phyloP scores from a whole-genome alignment of 352 stramenopile genomes.

The Phytophthora brassicae region DNA sequence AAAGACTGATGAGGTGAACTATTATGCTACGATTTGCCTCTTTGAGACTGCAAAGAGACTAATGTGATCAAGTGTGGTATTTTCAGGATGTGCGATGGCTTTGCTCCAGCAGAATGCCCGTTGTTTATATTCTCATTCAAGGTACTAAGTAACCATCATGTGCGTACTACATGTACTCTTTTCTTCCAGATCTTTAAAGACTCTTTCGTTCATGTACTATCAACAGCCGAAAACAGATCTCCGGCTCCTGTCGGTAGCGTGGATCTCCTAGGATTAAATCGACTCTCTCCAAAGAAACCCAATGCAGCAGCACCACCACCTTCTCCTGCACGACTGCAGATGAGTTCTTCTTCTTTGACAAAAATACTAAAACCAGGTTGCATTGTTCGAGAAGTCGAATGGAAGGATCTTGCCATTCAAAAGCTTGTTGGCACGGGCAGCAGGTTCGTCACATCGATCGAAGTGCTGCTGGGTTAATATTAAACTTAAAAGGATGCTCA shows the following conservation, averaged over 20 bases:
- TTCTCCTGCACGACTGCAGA: slow-evolving; percentile 9
- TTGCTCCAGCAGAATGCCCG: slow-evolving; percentile 17
- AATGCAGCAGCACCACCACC: background rate
- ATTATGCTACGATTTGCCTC: background rate
- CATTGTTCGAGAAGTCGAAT: slow-evolving; percentile 34
- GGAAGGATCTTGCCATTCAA: slow-evolving; percentile 40
- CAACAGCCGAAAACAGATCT: slow-evolving; percentile 10
- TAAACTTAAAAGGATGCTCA: background rate
- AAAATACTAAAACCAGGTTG: slow-evolving; percentile 26
- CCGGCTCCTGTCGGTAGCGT: slow-evolving; percentile 17
- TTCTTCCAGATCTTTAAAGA: background rate
- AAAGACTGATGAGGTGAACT: slow-evolving; percentile 28
- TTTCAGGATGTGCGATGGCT: slow-evolving; percentile 28
- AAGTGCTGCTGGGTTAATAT: background rate
- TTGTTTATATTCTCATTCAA: slow-evolving; percentile 38
- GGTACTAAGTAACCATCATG: slow-evolving; percentile 12
- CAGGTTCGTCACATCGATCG: slow-evolving; percentile 36
- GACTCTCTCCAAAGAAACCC: slow-evolving; percentile 1
- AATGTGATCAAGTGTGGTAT: background rate
- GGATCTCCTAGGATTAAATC: slow-evolving; percentile 37
- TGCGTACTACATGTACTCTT: background rate
- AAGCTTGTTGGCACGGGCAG: slow-evolving; percentile 70
- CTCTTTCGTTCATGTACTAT: background rate
- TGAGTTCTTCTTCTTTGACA: slow-evolving; percentile 8
- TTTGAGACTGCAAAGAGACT: background rate